phyloP scores from a whole-genome alignment of 2,329 filamentous ascomycete genomes.

The Daldinia sp. region DNA sequence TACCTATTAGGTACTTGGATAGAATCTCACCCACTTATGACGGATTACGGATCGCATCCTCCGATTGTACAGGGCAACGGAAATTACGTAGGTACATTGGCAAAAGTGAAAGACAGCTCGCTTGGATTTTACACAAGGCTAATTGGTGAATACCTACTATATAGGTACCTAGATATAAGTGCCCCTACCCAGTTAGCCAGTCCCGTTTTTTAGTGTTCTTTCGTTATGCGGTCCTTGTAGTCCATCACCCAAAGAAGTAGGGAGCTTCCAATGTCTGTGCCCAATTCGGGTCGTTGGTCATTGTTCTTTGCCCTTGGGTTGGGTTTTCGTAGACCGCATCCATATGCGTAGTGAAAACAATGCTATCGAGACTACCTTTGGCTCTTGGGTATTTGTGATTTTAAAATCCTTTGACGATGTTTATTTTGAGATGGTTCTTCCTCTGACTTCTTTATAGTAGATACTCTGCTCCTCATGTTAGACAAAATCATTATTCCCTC shows the following conservation, averaged over 20 bases:
- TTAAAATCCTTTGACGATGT: slow-evolving; percentile 14
- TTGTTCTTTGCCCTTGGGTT: background rate
- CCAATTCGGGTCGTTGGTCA: slow-evolving; percentile 3
- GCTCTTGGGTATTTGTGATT: background rate
- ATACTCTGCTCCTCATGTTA: background rate
- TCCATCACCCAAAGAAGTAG: slow-evolving; percentile 20
- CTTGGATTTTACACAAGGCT: background rate
- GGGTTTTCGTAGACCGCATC: background rate
- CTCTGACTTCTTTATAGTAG: background rate
- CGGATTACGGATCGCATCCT: slow-evolving; percentile 34
- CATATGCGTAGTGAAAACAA: background rate
- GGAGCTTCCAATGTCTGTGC: slow-evolving; percentile 10
- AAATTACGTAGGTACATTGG: slow-evolving; percentile 34
- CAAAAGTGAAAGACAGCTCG: background rate
- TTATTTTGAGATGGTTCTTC: slow-evolving; percentile 6
- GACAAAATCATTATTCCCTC: slow-evolving; percentile 1
- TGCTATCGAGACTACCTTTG: background rate
- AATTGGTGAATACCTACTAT: too few species aligned
- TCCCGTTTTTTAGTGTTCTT: slow-evolving; percentile 22
- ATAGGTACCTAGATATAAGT: too few species aligned
- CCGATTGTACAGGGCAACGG: slow-evolving; percentile 39
- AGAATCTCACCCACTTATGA: slow-evolving; percentile 3
- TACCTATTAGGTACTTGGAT: background rate
- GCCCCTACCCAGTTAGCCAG: slow-evolving; percentile 30
- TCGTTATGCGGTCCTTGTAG: background rate